A percentile compares a stretch with the other conserved stretches of the same genome.
Conservation (phyloP, 2,329 filamentous ascomycete genomes). For the Trichophyton verrucosum region DNA sequence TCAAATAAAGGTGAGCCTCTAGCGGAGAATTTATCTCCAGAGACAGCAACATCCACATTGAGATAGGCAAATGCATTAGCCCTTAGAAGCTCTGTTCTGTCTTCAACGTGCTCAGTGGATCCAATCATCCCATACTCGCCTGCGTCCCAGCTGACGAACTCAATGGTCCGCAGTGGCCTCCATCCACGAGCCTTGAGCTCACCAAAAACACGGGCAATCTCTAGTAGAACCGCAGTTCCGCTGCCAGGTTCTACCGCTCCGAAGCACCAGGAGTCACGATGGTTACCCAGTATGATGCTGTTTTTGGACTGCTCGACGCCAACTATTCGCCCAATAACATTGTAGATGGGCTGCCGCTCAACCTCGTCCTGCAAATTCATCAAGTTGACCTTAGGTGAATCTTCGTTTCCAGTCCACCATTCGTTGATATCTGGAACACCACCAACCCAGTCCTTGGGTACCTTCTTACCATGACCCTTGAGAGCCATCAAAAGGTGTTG, state of each 20-base stretch:
- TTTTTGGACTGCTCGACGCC: slow-evolving; percentile 77
- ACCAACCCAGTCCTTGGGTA: slow-evolving; percentile 60
- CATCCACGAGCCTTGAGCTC: slow-evolving; percentile 65
- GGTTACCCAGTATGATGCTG: slow-evolving; percentile 80
- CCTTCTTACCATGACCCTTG: slow-evolving; percentile 57
- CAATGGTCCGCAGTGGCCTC: slow-evolving; percentile 84
- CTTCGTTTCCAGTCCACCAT: slow-evolving; percentile 73
- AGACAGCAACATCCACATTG: slow-evolving; percentile 76
- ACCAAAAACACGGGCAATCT: slow-evolving; percentile 75
- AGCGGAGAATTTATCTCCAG: slow-evolving; percentile 61
- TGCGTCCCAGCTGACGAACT: slow-evolving; percentile 94
- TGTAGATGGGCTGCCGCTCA: slow-evolving; percentile 75
- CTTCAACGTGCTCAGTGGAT: slow-evolving; percentile 89
- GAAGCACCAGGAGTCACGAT: slow-evolving; percentile 85
- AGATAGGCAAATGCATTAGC: slow-evolving; percentile 72
- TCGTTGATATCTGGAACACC: slow-evolving; percentile 61
- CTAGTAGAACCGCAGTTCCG: slow-evolving; percentile 82
- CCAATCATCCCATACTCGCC: slow-evolving; percentile 88
- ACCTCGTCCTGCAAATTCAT: slow-evolving; percentile 79
- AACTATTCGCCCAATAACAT: slow-evolving; percentile 70
- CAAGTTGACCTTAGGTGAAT: slow-evolving; percentile 65
- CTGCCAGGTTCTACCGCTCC: slow-evolving; percentile 77
- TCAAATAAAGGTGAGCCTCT: slow-evolving; percentile 70
- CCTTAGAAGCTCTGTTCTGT: slow-evolving; percentile 60
- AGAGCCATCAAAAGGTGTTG: slow-evolving; percentile 64